Evolutionary conservation across 2,329 filamentous ascomycete genomes (phyloP).

Genomic region (Pseudogymnoascus sp.): DNA sequence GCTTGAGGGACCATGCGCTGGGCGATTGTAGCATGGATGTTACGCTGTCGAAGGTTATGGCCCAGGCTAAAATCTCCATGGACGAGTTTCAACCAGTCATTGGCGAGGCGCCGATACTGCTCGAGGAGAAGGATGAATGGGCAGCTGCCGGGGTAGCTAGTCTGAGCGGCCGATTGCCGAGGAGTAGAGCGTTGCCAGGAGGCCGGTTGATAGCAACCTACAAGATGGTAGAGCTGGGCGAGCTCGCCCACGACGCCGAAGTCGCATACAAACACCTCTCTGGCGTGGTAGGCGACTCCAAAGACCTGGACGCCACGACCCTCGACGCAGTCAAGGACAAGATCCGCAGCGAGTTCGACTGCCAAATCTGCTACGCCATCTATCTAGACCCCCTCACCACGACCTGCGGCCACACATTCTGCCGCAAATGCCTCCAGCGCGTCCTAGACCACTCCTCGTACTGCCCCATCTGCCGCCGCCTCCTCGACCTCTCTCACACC

Average conservation of each 20-base stretch:
- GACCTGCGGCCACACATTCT: constrained; percentile 82
- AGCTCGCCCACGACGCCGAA: constrained; percentile 48
- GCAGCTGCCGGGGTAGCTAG: constrained; percentile 34
- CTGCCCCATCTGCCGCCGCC: constrained; percentile 73
- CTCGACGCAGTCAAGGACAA: constrained; percentile 52
- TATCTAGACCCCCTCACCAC: constrained; percentile 79
- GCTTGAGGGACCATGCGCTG: constrained; percentile 61
- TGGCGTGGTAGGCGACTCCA: constrained; percentile 15
- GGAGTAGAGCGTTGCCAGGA: constrained; percentile 37
- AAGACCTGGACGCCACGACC: constrained; percentile 37
- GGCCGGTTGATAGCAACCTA: constrained; percentile 60
- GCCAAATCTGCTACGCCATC: constrained; percentile 77
- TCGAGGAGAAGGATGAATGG: constrained; percentile 34
- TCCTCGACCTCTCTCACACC: constrained; percentile 42
- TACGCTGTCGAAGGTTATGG: constrained; percentile 62
- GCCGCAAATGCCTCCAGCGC: constrained; percentile 67
- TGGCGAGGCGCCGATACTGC: constrained; percentile 32
- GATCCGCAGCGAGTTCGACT: constrained; percentile 67
- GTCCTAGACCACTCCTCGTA: constrained; percentile 68
- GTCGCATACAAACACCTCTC: constrained; percentile 38
- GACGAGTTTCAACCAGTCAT: constrained; percentile 21
- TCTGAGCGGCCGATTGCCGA: constrained; percentile 28
- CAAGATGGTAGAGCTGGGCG: constrained; percentile 52
- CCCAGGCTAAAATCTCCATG: constrained; percentile 34
- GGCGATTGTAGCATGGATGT: constrained; percentile 74